phyloP scores from a whole-genome alignment of 257 asterid genomes.

The Lycium ferocissimum region DNA sequence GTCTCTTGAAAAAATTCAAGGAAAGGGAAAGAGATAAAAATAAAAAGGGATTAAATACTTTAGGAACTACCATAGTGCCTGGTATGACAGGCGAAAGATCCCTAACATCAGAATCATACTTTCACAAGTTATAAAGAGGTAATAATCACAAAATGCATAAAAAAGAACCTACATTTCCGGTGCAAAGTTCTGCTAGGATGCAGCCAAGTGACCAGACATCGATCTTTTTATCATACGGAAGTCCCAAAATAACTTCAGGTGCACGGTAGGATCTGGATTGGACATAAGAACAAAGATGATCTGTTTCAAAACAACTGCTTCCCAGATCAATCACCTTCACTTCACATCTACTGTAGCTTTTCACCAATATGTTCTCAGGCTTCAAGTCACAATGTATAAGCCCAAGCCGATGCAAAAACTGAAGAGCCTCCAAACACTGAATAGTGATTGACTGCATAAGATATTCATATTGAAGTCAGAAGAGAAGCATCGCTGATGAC shows the following conservation, averaged over 20 bases:
- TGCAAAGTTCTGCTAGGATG: slow-evolving; percentile 97
- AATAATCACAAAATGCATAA: slow-evolving; percentile 18
- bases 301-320: slow-evolving; percentile 96
- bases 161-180: slow-evolving; percentile 84
- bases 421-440: slow-evolving; percentile 98
- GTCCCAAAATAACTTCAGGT: slow-evolving; percentile 97
- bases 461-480: slow-evolving; percentile 39
- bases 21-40: neutral
- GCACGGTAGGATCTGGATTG: slow-evolving; percentile 98
- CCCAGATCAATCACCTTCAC: slow-evolving; percentile 98
- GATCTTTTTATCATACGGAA: slow-evolving; percentile 90
- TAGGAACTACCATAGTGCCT: neutral
- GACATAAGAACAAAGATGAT: slow-evolving; percentile 97
- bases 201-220: slow-evolving; percentile 99
- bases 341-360: slow-evolving; percentile 99
- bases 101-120: slow-evolving; percentile 24
- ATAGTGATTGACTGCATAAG: slow-evolving; percentile 86
- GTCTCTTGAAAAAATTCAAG: neutral
- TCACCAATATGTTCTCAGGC: slow-evolving; percentile 98
- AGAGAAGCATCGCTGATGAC: slow-evolving; percentile 31
- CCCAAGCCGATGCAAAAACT: slow-evolving; percentile 90
- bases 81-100: neutral
- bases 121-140: neutral
- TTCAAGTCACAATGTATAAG: slow-evolving; percentile 98
- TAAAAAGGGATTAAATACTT: neutral